Evolutionary conservation across 768 basidiomycete species (phyloP).

Genomic region (Hypholoma sublateritium): DNA sequence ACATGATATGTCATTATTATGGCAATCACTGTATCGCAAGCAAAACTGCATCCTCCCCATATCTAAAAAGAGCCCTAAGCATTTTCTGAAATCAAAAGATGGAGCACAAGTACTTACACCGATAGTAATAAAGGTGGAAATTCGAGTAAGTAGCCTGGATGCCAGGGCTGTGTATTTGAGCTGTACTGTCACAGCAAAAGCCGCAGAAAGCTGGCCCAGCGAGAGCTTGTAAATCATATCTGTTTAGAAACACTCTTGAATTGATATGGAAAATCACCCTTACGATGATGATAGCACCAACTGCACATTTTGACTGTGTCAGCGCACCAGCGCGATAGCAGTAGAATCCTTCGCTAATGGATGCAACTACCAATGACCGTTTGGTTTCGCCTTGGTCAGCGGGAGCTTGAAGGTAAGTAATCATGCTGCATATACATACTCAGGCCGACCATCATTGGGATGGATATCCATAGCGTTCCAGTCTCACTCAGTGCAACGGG

Average conservation of each 20-base stretch:
- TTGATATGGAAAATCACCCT: not conserved
- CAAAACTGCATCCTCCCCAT: not conserved
- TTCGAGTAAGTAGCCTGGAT: no score
- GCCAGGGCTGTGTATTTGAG: no score
- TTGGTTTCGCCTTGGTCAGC: not conserved
- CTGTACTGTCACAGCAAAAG: no score
- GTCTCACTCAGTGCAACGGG: not conserved
- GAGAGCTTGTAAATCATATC: not conserved
- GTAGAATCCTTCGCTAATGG: not conserved
- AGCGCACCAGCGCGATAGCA: not conserved
- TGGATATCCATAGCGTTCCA: not conserved
- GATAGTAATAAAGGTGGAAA: no score
- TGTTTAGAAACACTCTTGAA: no score
- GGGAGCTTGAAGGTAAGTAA: no score
- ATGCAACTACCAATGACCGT: not conserved
- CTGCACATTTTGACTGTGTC: not conserved
- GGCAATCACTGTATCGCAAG: not conserved
- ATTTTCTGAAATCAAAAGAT: not conserved
- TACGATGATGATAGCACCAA: not conserved
- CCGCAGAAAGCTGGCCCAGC: not conserved
- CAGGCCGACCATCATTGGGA: not conserved
- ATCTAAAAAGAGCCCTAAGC: not conserved
- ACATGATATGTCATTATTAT: not conserved
- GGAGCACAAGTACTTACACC: no score
- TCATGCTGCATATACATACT: not conserved